phyloP scores from a whole-genome alignment of 1,139 yeast genomes.

The Hyphopichia pseudoburtonii region DNA sequence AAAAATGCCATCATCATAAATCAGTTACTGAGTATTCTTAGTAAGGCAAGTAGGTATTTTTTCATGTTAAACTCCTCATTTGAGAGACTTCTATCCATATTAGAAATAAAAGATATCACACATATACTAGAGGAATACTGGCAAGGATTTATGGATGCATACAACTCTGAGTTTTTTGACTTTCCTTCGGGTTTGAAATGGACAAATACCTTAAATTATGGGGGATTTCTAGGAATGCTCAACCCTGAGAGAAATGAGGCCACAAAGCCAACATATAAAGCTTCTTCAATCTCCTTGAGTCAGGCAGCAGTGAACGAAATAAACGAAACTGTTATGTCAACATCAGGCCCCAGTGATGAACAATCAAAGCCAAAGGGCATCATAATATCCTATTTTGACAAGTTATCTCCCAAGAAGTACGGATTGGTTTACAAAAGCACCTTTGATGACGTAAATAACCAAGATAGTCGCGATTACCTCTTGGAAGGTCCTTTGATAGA shows the following conservation, averaged over 20 bases:
- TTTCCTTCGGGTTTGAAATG: constrained; percentile 30
- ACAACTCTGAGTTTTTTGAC: constrained; percentile 24
- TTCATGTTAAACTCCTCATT: constrained; percentile 28
- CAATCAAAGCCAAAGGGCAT: constrained; percentile 23
- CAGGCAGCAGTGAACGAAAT: constrained; percentile 18
- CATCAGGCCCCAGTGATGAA: no score
- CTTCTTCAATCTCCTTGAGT: constrained; percentile 28
- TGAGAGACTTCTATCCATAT: constrained; percentile 14
- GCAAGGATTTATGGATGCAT: constrained; percentile 27
- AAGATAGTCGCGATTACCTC: no score
- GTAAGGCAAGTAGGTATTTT: constrained; percentile 25
- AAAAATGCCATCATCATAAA: constrained; percentile 23
- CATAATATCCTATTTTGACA: constrained; percentile 26
- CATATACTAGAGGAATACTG: constrained; percentile 25
- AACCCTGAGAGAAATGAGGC: constrained; percentile 11
- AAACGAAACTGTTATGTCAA: constrained; percentile 17
- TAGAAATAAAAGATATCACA: constrained; percentile 18
- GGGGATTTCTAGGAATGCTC: constrained; percentile 38
- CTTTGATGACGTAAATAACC: constrained; percentile 7
- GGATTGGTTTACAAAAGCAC: constrained; percentile 29
- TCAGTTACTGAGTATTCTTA: constrained; percentile 27
- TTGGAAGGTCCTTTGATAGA: no score
- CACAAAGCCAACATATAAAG: constrained; percentile 19
- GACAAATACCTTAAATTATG: constrained; percentile 37
- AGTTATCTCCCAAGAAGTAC: constrained; percentile 27